phyloP scores from a whole-genome alignment of 495 filamentous ascomycete species.

The Talaromyces trachyspermus region DNA sequence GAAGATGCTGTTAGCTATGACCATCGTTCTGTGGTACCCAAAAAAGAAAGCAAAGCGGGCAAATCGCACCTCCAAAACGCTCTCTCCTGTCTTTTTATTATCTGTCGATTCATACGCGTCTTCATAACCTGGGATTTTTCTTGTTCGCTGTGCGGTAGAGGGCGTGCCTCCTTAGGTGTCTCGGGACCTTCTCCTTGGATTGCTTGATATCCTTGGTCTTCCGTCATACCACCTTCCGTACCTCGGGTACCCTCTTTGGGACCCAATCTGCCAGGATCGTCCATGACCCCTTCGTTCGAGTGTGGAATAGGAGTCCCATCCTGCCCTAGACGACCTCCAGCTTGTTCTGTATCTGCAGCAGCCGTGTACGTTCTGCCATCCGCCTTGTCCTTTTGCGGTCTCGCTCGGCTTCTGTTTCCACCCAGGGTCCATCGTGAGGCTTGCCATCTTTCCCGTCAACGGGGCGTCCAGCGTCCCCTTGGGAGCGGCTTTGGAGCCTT shows the following conservation, averaged over 20 bases:
- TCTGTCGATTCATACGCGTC: conserved; percentile 25
- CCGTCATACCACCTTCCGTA: conserved; percentile 77
- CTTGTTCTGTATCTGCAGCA: conserved; percentile 1
- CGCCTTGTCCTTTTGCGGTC: conserved; percentile 45
- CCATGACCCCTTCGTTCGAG: conserved; percentile 85
- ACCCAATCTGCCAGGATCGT: conserved; percentile 63
- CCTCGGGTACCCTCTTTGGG: conserved; percentile 82
- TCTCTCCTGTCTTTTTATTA: conserved; percentile 25
- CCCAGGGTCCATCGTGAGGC: conserved; percentile 85
- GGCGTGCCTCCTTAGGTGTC: conserved; percentile 76
- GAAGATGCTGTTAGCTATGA: conserved; percentile 9
- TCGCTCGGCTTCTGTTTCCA: conserved; percentile 58
- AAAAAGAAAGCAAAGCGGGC: background rate
- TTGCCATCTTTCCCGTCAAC: conserved; percentile 95
- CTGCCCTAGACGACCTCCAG: conserved; percentile 21
- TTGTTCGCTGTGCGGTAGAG: conserved; percentile 71
- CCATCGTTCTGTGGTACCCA: conserved; percentile 9
- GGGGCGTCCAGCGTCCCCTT: conserved; percentile 75
- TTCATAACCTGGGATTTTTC: conserved; percentile 42
- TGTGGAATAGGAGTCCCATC: conserved; percentile 67
- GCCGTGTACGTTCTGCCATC: conserved; percentile 19
- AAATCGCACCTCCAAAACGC: conserved; percentile 58
- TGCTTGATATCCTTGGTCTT: conserved; percentile 66
- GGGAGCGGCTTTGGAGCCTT: conserved; percentile 16
- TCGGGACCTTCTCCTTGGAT: conserved; percentile 67